Evolutionary conservation across 352 stramenopile species (phyloP), one percentile per base, ranked within the genome.

Genomic region (Pythium dissimile): DNA sequence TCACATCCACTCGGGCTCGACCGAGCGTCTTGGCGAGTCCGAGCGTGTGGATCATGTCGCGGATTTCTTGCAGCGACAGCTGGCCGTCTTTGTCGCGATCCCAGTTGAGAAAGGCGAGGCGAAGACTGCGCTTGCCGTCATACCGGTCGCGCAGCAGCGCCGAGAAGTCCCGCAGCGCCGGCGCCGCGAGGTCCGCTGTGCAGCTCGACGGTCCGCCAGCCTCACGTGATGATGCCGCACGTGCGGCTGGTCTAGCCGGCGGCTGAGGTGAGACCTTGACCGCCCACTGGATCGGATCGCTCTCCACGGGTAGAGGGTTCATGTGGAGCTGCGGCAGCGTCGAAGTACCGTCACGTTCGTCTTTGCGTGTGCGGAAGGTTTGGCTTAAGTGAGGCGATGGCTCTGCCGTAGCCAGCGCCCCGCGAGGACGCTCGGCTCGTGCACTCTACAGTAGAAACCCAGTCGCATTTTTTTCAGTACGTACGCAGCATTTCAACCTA

Each of bases 51-150:
- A 87, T 71, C 66, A 87, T 77, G 16, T 76, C 55, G 27, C 51
- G 64, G 18, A 87, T 64, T 16, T 87, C 77, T 2, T 60, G 28
- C 1, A 50, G 31, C 15, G 54, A 68, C 34, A 87, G 46, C 3
- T 64, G 61, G 7, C 74, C 77, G 52, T 87, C 74, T 65, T 78
- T 85, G 54, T 85, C 62, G 12, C 60, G 66, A 35, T 87, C 74
- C 74, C 77, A 87, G 24, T 73, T 82, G 26, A 77, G 68, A 63
- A 87, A 87, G 34, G 74, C 75, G 26, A 66, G 49, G 7, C 74
- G 77, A 18, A 84, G 46, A 30, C 72, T 84, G 4, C 77, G 72
- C 34, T 84, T 87, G 24, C 77, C 77, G 9, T 80, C 66, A 50
- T 85, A 87, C 3, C 73, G 75, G n/a, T 87, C 77, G 3, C 59